These are phyloP conservation scores for Kitagawia praeruptora DNA, from an alignment of 129 eudicot species.

Conservation along the genomic window DNA sequence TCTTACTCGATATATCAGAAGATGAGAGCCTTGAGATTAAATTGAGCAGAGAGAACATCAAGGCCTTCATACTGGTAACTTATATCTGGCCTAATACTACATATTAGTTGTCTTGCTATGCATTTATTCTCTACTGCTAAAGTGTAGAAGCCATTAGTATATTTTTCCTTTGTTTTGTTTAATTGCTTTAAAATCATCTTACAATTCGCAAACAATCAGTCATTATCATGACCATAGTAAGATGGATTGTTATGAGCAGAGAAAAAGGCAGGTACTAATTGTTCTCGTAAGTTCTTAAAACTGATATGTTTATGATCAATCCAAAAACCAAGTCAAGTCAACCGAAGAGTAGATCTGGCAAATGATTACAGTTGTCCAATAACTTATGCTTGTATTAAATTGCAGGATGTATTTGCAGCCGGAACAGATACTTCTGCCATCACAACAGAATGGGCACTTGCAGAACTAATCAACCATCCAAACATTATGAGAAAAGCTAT, in stretches of 20 bases:
- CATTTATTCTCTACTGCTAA: neutral
- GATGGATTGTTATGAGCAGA: too few species aligned
- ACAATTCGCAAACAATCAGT: neutral
- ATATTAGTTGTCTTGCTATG: neutral
- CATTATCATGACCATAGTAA: neutral
- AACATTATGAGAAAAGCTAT: neutral
- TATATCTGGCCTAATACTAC: neutral
- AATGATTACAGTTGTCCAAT: neutral
- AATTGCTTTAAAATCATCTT: neutral
- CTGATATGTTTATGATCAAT: too few species aligned
- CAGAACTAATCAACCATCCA: neutral
- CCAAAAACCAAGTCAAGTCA: neutral
- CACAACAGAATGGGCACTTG: constrained; percentile 1
- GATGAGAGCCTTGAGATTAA: neutral
- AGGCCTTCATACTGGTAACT: neutral
- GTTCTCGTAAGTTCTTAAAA: neutral
- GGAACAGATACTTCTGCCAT: neutral
- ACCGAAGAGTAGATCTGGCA: neutral
- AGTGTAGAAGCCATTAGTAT: neutral
- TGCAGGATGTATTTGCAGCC: constrained; percentile 9
- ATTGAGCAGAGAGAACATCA: neutral
- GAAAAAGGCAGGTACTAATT: too few species aligned
- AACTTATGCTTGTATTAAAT: neutral
- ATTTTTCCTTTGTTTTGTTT: neutral
- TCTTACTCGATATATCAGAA: constrained; percentile 30